Conservation (phyloP, 139 green algal species). For the Haematococcus lacustris region DNA sequence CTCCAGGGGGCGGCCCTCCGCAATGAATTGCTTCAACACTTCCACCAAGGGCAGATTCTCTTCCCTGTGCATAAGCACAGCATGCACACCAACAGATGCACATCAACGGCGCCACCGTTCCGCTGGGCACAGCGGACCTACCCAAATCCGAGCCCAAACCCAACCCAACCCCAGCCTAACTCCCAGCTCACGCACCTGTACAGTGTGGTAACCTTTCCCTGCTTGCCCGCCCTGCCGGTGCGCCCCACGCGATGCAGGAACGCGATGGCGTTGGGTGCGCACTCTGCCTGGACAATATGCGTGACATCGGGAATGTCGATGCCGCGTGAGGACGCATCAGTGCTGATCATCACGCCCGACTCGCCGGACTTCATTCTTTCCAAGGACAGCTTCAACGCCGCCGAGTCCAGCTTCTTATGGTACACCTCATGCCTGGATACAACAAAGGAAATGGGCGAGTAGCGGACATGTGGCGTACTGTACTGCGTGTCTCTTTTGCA, state of each 20-base stretch:
- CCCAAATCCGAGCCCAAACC: too few relatives aligned
- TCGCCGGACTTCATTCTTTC: conserved; percentile 13
- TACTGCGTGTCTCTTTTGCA: too few relatives aligned
- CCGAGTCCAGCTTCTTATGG: conserved; percentile 45
- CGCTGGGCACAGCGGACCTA: too few relatives aligned
- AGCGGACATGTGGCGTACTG: too few relatives aligned
- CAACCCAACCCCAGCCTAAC: neutral
- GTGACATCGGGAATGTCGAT: conserved; percentile 78
- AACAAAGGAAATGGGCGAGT: neutral
- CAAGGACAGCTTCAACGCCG: conserved; percentile 42
- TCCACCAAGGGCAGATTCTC: conserved; percentile 49
- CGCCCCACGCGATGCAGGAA: conserved; percentile 87
- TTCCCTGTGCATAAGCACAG: conserved; percentile 2
- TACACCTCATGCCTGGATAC: conserved; percentile 25
- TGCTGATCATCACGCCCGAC: conserved; percentile 79
- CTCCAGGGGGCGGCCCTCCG: conserved; percentile 64
- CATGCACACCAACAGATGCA: too few relatives aligned
- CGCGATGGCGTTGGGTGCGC: conserved; percentile 86
- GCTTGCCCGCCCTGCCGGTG: conserved; percentile 64
- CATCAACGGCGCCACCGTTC: too few relatives aligned
- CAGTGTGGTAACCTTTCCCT: conserved; percentile 79
- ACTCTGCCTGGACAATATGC: conserved; percentile 84
- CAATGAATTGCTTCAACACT: conserved; percentile 53
- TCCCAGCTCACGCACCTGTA: conserved; percentile 31
- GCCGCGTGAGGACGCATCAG: conserved; percentile 82